Evolutionary conservation across 495 filamentous ascomycete genomes (phyloP), one percentile per base, ranked within the genome.

Genomic region (Xylaria palmicola): DNA sequence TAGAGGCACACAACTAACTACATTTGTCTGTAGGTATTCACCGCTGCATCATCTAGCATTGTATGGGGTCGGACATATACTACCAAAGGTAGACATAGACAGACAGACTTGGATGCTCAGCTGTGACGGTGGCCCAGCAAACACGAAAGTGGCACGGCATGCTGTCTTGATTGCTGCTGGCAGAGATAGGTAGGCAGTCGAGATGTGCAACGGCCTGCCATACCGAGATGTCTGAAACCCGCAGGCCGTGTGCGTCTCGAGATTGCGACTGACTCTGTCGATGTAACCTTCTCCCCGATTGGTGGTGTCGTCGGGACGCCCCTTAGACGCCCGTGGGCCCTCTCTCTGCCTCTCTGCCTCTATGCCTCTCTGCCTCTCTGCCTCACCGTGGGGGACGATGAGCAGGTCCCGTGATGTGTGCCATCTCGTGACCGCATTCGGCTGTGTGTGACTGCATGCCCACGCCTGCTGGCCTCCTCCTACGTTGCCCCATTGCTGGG

Each of bases 391-490:
- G 59, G 63, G 56, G 59, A 65, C 62, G 60, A 61, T 54, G 41
- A 9, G 41, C 48, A 59, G 63, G 66, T 71, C 68, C 63, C 68
- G 68, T 71, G 68, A 71, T 67, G 51, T 36, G 51, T 48, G 41
- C 22, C 45, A 48, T 57, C 60, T 56, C 44, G 68, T 71, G 68
- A 71, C 66, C 59, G 62, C 43, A 50, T 59, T 37, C 49, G 58
- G 64, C 68, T 71, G 68, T 69, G 68, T 71, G 68, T 69, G 68
- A 70, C 64, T 69, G 68, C 68, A 69, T 71, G 62, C 62, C n/a
- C 50, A 44, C 24, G 37, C 13, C 41, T 54, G 36, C 27, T 59
- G 26, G 34, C 26, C 20, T 40, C 24, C 45, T 45, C 50, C 34
- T 60, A 40, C 37, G 27, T 40, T 52, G 32, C 37, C 47, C 47